These are phyloP conservation scores for Globisporangium viniferum DNA, from an alignment of 352 stramenopile genomes.

Conservation along the genomic window DNA sequence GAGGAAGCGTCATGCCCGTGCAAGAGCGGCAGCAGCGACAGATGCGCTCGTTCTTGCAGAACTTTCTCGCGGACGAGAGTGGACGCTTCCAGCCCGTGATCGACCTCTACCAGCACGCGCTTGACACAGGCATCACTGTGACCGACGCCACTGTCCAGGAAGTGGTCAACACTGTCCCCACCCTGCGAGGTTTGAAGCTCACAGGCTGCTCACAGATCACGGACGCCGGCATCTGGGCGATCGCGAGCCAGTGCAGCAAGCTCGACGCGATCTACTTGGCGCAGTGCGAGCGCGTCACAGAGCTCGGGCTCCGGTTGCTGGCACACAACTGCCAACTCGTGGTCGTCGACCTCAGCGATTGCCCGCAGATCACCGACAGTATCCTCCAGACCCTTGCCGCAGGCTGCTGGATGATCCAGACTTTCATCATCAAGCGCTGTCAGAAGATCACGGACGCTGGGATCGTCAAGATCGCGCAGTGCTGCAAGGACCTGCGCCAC, in stretches of 20 bases:
- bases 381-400: constrained; percentile 83
- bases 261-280: constrained; percentile 79
- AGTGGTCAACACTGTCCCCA: constrained; percentile 71
- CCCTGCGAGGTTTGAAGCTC: constrained; percentile 63
- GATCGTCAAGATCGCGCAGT: constrained; percentile 85
- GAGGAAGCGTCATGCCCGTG: constrained; percentile 24
- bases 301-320: constrained; percentile 86
- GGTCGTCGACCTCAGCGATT: constrained; percentile 83
- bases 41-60: constrained; percentile 90
- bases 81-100: constrained; percentile 72
- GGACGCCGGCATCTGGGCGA: constrained; percentile 84
- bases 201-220: constrained; percentile 73
- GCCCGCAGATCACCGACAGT: constrained; percentile 78
- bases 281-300: constrained; percentile 78
- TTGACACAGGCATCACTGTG: constrained; percentile 83
- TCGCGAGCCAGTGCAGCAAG: constrained; percentile 71
- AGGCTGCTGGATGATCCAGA: constrained; percentile 84
- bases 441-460: constrained; percentile 75
- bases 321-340: constrained; percentile 85
- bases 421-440: constrained; percentile 83
- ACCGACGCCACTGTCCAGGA: constrained; percentile 91
- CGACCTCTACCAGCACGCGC: constrained; percentile 82
- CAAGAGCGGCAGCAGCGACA: constrained; percentile 68
- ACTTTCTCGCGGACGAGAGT: constrained; percentile 82
- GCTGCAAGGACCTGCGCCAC: constrained; percentile 73